Evolutionary conservation across 2,329 filamentous ascomycete species (phyloP).

Genomic region (Phyllosticta citrichinensis): DNA sequence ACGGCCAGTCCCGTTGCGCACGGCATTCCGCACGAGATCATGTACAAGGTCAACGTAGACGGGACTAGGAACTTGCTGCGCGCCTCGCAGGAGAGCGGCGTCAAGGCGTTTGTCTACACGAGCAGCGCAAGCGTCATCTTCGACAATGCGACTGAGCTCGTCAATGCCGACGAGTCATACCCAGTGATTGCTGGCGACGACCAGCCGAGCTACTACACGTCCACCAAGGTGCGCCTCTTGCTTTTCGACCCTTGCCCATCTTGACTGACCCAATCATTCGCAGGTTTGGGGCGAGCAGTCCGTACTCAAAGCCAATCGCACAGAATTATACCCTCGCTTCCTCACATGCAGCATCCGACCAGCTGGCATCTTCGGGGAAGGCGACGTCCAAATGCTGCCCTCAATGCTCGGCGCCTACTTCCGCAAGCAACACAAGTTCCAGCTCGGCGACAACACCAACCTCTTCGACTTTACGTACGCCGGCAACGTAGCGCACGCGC

Average conservation of each 20-base stretch:
- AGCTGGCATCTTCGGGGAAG: slow-evolving; percentile 42
- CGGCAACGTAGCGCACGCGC: slow-evolving; percentile 42
- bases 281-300: slow-evolving; percentile 37
- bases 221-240: slow-evolving; percentile 33
- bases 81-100: slow-evolving; percentile 37
- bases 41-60: slow-evolving; percentile 42
- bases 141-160: slow-evolving; percentile 34
- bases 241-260: background rate
- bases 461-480: slow-evolving; percentile 46
- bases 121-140: slow-evolving; percentile 41
- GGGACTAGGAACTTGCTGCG: slow-evolving; percentile 41
- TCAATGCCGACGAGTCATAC: slow-evolving; percentile 41
- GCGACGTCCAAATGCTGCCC: slow-evolving; percentile 37
- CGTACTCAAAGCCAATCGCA: slow-evolving; percentile 41
- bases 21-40: slow-evolving; percentile 27
- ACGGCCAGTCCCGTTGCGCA: slow-evolving; percentile 30
- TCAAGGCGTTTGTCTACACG: slow-evolving; percentile 45
- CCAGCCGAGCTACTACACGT: slow-evolving; percentile 42
- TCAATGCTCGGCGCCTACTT: slow-evolving; percentile 35
- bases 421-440: slow-evolving; percentile 39
- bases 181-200: slow-evolving; percentile 34
- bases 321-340: slow-evolving; percentile 29
- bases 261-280: background rate
- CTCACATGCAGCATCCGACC: slow-evolving; percentile 41
- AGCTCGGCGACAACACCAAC: slow-evolving; percentile 43